Conservation (phyloP, 208 protist genomes). For the Crithidia mellificae region DNA sequence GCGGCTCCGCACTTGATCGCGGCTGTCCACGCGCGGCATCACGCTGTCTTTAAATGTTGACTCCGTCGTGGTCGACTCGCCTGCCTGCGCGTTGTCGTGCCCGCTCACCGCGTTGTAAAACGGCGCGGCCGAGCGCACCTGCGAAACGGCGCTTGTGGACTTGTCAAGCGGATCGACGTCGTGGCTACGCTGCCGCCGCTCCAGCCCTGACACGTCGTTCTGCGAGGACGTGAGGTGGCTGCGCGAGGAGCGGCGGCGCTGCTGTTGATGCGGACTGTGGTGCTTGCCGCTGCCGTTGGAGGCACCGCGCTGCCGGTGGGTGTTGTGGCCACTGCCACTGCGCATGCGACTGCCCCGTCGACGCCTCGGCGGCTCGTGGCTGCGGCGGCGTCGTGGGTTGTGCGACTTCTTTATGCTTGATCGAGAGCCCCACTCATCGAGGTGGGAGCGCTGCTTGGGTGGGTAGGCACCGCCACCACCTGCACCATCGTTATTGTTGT, state of each 20-base stretch:
- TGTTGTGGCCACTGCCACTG: neutral
- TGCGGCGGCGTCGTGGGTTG: neutral
- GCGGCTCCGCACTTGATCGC: neutral
- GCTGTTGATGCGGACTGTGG: neutral
- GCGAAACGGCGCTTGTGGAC: neutral
- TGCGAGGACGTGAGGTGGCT: neutral
- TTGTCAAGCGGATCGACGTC: neutral
- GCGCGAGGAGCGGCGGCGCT: neutral
- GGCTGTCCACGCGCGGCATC: constrained; percentile 13
- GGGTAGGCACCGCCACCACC: neutral
- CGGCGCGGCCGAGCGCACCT: constrained; percentile 7
- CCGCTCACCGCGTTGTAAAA: neutral
- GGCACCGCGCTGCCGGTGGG: neutral
- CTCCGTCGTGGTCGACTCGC: neutral
- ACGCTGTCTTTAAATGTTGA: constrained; percentile 16
- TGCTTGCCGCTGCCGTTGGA: neutral
- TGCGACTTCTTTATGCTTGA: neutral
- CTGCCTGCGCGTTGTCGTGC: too few species aligned
- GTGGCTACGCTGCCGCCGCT: neutral
- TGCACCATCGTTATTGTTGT: neutral
- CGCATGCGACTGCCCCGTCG: neutral
- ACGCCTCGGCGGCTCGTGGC: neutral
- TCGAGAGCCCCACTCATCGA: neutral
- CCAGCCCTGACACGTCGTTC: neutral
- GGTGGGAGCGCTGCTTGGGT: neutral